phyloP scores from a whole-genome alignment of 2,329 filamentous ascomycete genomes.

The Ustilaginoidea virens region DNA sequence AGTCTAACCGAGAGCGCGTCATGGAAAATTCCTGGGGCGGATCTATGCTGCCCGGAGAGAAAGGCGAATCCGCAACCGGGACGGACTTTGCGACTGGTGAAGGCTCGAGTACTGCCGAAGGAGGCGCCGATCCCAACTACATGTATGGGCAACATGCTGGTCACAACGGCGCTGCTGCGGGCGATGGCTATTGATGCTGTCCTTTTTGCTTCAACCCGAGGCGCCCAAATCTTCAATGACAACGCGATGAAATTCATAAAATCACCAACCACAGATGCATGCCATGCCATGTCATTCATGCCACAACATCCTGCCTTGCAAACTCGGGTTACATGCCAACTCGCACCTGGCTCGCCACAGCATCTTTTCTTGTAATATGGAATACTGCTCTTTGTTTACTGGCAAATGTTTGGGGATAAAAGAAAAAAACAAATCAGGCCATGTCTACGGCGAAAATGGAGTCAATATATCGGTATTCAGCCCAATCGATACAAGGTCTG shows the following conservation, averaged over 20 bases:
- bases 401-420: too few species aligned
- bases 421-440: too few species aligned
- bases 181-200: constrained; percentile 31
- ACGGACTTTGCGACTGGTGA: constrained; percentile 29
- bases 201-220: neutral
- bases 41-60: constrained; percentile 17
- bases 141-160: constrained; percentile 38
- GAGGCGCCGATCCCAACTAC: constrained; percentile 26
- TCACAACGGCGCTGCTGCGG: constrained; percentile 41
- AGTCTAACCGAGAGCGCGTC: constrained; percentile 23
- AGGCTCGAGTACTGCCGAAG: constrained; percentile 22
- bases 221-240: constrained; percentile 1
- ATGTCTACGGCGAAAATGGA: too few species aligned
- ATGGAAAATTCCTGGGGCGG: constrained; percentile 19
- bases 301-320: too few species aligned
- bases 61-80: constrained; percentile 14
- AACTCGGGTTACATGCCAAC: too few species aligned
- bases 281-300: too few species aligned
- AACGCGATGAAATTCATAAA: constrained; percentile 1
- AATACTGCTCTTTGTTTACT: too few species aligned
- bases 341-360: too few species aligned
- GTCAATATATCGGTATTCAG: too few species aligned
- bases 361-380: too few species aligned
- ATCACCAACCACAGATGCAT: too few species aligned
- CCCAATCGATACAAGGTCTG: too few species aligned